These are phyloP conservation scores for Casaregolazyma lundiana DNA, from an alignment of 1,139 yeast genomes.

Conservation along the genomic window DNA sequence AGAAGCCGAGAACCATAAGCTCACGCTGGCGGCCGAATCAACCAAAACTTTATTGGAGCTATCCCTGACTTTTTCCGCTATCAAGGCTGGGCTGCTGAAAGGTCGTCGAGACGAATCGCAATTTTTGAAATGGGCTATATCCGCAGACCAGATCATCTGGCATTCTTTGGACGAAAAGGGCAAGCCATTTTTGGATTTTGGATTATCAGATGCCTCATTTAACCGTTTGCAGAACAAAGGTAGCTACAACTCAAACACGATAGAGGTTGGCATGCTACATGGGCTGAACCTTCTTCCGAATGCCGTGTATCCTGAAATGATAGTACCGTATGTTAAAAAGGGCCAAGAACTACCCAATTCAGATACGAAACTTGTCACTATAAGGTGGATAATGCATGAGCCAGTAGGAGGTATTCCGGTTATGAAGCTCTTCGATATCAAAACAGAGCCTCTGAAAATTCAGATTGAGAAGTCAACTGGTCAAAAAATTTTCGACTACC, in stretches of 20 bases:
- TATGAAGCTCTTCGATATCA: slow-evolving; percentile 46
- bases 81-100: slow-evolving; percentile 48
- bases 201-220: slow-evolving; percentile 59
- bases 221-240: slow-evolving; percentile 58
- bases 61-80: slow-evolving; percentile 61
- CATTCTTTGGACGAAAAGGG: slow-evolving; percentile 61
- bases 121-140: slow-evolving; percentile 53
- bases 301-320: slow-evolving; percentile 65
- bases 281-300: slow-evolving; percentile 63
- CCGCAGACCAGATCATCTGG: slow-evolving; percentile 68
- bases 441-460: slow-evolving; percentile 61
- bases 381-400: slow-evolving; percentile 68
- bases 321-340: slow-evolving; percentile 46
- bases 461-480: slow-evolving; percentile 71
- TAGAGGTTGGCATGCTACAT: slow-evolving; percentile 60
- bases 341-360: slow-evolving; percentile 25
- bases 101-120: slow-evolving; percentile 34
- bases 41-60: slow-evolving; percentile 56
- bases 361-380: slow-evolving; percentile 40
- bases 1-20: slow-evolving; percentile 28
- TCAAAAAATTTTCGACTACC: slow-evolving; percentile 54
- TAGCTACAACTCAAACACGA: slow-evolving; percentile 56
- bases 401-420: slow-evolving; percentile 87
- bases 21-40: slow-evolving; percentile 51
- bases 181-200: slow-evolving; percentile 67